A percentile compares a stretch with the other conserved stretches of the same genome.
These are phyloP conservation scores for Pyricularia grisea DNA, from an alignment of 2,329 filamentous ascomycete genomes.

Conservation along the genomic window DNA sequence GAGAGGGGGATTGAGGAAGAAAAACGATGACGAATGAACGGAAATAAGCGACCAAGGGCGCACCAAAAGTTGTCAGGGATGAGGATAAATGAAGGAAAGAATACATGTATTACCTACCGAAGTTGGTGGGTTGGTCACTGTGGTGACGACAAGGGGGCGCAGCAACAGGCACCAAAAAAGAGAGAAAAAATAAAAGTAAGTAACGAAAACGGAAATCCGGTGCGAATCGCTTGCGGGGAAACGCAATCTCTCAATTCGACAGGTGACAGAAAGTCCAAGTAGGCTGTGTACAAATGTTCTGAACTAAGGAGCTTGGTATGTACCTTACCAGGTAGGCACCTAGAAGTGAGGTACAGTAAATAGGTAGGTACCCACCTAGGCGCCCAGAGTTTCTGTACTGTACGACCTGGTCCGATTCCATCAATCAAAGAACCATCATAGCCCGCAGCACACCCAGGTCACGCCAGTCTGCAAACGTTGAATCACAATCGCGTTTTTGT, in stretches of 20 bases:
- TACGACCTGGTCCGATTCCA: background rate
- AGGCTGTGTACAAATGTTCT: no score
- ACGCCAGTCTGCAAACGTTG: background rate
- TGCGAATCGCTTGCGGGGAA: background rate
- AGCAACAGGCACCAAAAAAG: background rate
- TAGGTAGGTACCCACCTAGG: no score
- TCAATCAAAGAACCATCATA: background rate
- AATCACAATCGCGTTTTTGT: background rate
- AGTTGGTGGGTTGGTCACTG: background rate
- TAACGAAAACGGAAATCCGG: background rate
- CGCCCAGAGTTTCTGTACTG: background rate
- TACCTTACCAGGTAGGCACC: no score
- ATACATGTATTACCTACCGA: background rate
- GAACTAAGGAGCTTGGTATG: no score
- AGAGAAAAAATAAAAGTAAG: background rate
- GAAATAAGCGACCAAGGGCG: no score
- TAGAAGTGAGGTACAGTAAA: no score
- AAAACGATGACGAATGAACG: background rate
- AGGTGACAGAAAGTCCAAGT: background rate
- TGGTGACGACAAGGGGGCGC: background rate
- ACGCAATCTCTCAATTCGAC: background rate
- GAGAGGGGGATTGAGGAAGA: no score
- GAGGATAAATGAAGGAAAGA: background rate
- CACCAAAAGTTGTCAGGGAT: no score
- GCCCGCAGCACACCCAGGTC: background rate